Conservation (phyloP, 768 basidiomycete species). For the Pleurotus salmoneostramineus region DNA sequence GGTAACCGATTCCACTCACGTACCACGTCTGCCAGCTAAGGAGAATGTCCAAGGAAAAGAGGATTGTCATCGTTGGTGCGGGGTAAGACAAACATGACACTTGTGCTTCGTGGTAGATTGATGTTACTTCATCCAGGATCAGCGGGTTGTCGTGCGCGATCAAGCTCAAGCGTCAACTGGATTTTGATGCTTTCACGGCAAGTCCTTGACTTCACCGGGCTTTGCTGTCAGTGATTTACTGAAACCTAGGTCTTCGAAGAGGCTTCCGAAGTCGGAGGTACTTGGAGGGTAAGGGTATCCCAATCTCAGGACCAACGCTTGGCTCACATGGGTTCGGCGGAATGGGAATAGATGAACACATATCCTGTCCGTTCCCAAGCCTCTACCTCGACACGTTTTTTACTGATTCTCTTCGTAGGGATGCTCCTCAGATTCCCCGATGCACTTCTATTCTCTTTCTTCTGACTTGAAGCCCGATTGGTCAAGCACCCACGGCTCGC, state of each 20-base stretch:
- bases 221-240: not conserved
- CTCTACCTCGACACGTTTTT: not conserved
- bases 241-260: conserved; percentile 41
- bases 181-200: not conserved
- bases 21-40: too few relatives aligned
- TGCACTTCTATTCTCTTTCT: conserved; percentile 42
- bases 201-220: not conserved
- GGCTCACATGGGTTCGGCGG: not conserved
- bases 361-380: conserved; percentile 23
- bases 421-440: conserved; percentile 38
- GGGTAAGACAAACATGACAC: not conserved
- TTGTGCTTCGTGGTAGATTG: not conserved
- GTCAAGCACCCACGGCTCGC: conserved; percentile 35
- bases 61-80: not conserved
- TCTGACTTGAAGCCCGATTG: conserved; percentile 44
- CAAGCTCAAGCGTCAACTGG: not conserved
- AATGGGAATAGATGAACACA: conserved; percentile 25
- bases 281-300: conserved; percentile 41
- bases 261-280: conserved; percentile 39
- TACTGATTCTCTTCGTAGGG: conserved; percentile 24
- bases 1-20: too few relatives aligned
- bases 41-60: not conserved
- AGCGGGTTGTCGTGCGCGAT: not conserved
- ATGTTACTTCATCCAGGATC: not conserved
- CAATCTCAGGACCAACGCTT: not conserved